phyloP scores from a whole-genome alignment of 805 yeast species.

The Barnettozyma siamensis region DNA sequence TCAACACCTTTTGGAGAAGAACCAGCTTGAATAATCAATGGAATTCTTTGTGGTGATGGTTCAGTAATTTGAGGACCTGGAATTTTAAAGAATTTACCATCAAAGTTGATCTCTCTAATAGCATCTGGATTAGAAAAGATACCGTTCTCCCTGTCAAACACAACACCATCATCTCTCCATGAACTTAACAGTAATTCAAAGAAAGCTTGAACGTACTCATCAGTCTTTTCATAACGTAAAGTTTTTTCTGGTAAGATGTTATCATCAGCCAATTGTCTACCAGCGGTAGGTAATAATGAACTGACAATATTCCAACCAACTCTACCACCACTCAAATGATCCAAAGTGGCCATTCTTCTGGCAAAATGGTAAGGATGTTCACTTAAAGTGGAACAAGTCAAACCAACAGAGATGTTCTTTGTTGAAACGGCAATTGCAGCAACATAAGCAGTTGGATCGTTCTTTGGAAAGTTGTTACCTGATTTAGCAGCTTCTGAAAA shows the following conservation, averaged over 20 bases:
- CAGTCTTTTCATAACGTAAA: slow-evolving; percentile 37
- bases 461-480: slow-evolving; percentile 27
- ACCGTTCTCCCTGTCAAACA: slow-evolving; percentile 23
- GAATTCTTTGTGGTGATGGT: slow-evolving; percentile 40
- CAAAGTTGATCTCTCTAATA: slow-evolving; percentile 36
- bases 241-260: slow-evolving; percentile 35
- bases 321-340: slow-evolving; percentile 40
- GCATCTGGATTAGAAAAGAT: slow-evolving; percentile 34
- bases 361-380: slow-evolving; percentile 42
- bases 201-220: slow-evolving; percentile 38
- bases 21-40: slow-evolving; percentile 42
- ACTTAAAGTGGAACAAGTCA: slow-evolving; percentile 39
- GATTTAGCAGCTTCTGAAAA: slow-evolving; percentile 28
- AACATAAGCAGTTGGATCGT: slow-evolving; percentile 31
- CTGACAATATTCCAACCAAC: slow-evolving; percentile 46
- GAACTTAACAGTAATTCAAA: slow-evolving; percentile 36
- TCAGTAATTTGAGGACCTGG: slow-evolving; percentile 39
- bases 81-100: slow-evolving; percentile 33
- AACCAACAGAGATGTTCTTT: slow-evolving; percentile 34
- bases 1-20: slow-evolving; percentile 37
- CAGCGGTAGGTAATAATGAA: slow-evolving; percentile 38
- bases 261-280: slow-evolving; percentile 35
- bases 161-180: slow-evolving; percentile 39
- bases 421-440: slow-evolving; percentile 39
- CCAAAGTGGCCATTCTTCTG: slow-evolving; percentile 39